Percentiles rank a stretch among this genome's conserved stretches.
phyloP scores from a whole-genome alignment of 2,329 filamentous ascomycete species.

The Spiromastix sp. region DNA sequence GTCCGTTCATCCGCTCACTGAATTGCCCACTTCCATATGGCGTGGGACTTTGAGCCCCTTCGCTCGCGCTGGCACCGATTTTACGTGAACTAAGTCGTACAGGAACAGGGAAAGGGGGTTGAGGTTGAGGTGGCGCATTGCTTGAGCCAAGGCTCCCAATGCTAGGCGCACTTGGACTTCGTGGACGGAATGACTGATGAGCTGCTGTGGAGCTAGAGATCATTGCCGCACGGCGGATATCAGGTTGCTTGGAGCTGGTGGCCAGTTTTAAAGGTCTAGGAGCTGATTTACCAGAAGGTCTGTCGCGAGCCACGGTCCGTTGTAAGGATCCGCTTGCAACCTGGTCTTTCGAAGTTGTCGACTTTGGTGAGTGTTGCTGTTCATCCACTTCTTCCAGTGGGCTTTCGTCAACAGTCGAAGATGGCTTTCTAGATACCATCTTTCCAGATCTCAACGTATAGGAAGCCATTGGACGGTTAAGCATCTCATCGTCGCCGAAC shows the following conservation, averaged over 20 bases:
- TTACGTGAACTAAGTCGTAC: conserved; percentile 77
- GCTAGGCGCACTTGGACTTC: conserved; percentile 37
- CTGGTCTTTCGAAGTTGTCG: not conserved
- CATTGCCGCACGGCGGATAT: conserved; percentile 68
- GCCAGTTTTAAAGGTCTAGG: conserved; percentile 30
- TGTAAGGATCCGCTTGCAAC: conserved; percentile 3
- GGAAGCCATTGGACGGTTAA: conserved; percentile 34
- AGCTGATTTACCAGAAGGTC: conserved; percentile 13
- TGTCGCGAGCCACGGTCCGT: conserved; percentile 9
- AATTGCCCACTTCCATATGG: conserved; percentile 46
- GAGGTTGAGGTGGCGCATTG: conserved; percentile 19
- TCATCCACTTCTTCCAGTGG: conserved; percentile 29
- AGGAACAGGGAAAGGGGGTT: conserved; percentile 85
- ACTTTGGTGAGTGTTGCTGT: conserved; percentile 7
- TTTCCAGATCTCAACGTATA: conserved; percentile 34
- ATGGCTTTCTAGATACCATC: conserved; percentile 27
- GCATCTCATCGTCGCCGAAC: conserved; percentile 35
- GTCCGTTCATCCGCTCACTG: conserved; percentile 39
- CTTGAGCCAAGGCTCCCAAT: conserved; percentile 28
- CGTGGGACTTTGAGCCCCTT: conserved; percentile 70
- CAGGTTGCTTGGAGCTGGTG: conserved; percentile 41
- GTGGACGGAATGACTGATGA: conserved; percentile 50
- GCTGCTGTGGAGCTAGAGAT: conserved; percentile 68
- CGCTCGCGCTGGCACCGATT: conserved; percentile 57
- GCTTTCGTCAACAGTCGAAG: conserved; percentile 23